These are phyloP conservation scores for Magnaporthiopsis incrustans DNA, from an alignment of 2,329 filamentous ascomycete genomes.

Conservation along the genomic window DNA sequence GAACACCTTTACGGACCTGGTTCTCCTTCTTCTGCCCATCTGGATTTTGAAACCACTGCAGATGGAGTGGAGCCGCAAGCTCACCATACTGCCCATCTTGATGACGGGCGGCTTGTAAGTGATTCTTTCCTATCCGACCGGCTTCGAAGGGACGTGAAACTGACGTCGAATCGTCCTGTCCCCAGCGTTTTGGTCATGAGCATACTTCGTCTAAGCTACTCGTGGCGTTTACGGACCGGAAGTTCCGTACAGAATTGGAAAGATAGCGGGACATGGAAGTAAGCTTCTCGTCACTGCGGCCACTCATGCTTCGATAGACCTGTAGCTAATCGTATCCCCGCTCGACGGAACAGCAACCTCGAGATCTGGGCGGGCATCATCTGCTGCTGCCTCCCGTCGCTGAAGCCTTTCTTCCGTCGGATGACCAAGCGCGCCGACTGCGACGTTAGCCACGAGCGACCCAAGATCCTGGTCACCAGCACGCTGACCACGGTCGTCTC, in stretches of 20 bases:
- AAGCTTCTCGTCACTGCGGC: neutral
- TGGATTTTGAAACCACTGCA: constrained; percentile 1
- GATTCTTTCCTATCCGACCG: neutral
- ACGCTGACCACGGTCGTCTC: no score
- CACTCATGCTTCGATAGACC: neutral
- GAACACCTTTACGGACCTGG: neutral
- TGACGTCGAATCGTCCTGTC: neutral
- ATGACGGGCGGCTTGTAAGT: constrained; percentile 4
- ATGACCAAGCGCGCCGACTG: no score
- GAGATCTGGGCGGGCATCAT: constrained; percentile 2
- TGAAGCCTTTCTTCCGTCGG: constrained; percentile 22
- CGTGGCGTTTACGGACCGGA: neutral
- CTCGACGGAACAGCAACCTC: neutral
- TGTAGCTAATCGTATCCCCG: neutral
- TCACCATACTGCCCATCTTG: neutral
- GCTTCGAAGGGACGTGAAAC: neutral
- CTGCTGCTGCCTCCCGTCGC: constrained; percentile 1
- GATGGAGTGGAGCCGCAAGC: neutral
- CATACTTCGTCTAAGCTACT: neutral
- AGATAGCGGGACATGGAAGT: no score
- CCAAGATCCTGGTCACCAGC: no score
- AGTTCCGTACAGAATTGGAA: no score
- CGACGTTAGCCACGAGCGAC: no score
- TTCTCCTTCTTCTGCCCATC: neutral
- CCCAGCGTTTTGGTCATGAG: neutral